Percentiles rank a stretch among this genome's conserved stretches.
Conservation (phyloP, 208 protist genomes). For the Acanthamoeba triangularis region DNA sequence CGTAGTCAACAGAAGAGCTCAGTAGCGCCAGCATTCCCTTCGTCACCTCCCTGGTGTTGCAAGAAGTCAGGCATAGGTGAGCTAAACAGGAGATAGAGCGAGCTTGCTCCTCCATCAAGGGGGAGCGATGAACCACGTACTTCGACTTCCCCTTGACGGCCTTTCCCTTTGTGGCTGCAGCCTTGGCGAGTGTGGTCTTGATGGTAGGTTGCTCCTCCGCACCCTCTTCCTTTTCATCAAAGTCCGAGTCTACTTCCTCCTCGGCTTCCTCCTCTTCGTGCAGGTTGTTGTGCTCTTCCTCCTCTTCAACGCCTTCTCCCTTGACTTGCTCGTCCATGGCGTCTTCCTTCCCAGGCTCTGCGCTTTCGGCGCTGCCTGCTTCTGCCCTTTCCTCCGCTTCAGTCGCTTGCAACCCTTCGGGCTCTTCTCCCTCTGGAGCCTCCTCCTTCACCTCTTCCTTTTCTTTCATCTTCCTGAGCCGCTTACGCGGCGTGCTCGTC, state of each 20-base stretch:
- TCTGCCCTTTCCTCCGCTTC: not conserved
- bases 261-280: not conserved
- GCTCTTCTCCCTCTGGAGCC: not conserved
- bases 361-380: not conserved
- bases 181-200: not conserved
- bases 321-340: not conserved
- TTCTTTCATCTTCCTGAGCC: not conserved
- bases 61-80: not conserved
- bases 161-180: not conserved
- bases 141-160: not conserved
- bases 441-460: not conserved
- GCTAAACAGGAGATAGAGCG: not conserved
- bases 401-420: not conserved
- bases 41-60: not conserved
- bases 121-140: not conserved
- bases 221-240: not conserved
- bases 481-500: not conserved
- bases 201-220: not conserved
- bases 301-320: not conserved
- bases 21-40: slow-evolving; percentile 32
- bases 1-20: not conserved
- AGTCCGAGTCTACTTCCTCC: slow-evolving; percentile 24
- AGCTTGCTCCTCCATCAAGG: not conserved
- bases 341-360: not conserved
- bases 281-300: not conserved